Evolutionary conservation across 2,329 filamentous ascomycete species (phyloP).

Genomic region (Escovopsis weberi): DNA sequence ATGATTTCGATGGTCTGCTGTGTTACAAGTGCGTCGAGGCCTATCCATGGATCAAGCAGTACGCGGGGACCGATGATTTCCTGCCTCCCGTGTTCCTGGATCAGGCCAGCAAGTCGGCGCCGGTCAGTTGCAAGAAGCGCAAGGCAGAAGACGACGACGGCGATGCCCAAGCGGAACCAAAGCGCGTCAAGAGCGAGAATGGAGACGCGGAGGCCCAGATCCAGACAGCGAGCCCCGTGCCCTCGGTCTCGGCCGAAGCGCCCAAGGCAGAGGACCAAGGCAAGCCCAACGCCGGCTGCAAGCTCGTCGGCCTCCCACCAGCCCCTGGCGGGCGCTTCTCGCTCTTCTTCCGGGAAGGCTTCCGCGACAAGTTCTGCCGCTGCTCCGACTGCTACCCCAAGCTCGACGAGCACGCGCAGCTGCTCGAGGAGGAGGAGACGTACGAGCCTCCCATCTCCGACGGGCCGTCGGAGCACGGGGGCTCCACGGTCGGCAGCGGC

Average conservation of each 20-base stretch:
- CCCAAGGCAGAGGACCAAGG: not conserved
- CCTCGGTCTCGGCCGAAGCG: not conserved
- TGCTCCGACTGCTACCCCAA: constrained; percentile 68
- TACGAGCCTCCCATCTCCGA: constrained; percentile 83
- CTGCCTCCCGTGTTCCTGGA: constrained; percentile 51
- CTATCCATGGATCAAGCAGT: constrained; percentile 82
- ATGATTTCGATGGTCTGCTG: constrained; percentile 77
- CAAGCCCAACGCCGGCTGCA: constrained; percentile 30
- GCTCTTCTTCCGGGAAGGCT: constrained; percentile 66
- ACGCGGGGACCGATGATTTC: constrained; percentile 69
- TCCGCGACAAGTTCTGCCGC: constrained; percentile 70
- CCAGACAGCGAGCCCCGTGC: not conserved
- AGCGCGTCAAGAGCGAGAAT: constrained; percentile 37
- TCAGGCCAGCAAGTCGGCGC: constrained; percentile 3
- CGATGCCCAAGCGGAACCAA: constrained; percentile 23
- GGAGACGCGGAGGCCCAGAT: constrained; percentile 5
- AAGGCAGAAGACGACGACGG: constrained; percentile 40
- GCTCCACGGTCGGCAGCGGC: constrained; percentile 54
- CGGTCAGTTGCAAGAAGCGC: constrained; percentile 41
- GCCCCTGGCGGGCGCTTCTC: constrained; percentile 50
- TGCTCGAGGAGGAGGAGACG: constrained; percentile 85
- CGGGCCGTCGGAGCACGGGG: constrained; percentile 36
- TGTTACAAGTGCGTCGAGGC: constrained; percentile 89
- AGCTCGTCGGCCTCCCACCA: constrained; percentile 42
- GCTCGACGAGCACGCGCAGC: constrained; percentile 57